These are phyloP conservation scores for Wickerhamiella azymoides DNA, from an alignment of 805 yeast species.

Conservation along the genomic window DNA sequence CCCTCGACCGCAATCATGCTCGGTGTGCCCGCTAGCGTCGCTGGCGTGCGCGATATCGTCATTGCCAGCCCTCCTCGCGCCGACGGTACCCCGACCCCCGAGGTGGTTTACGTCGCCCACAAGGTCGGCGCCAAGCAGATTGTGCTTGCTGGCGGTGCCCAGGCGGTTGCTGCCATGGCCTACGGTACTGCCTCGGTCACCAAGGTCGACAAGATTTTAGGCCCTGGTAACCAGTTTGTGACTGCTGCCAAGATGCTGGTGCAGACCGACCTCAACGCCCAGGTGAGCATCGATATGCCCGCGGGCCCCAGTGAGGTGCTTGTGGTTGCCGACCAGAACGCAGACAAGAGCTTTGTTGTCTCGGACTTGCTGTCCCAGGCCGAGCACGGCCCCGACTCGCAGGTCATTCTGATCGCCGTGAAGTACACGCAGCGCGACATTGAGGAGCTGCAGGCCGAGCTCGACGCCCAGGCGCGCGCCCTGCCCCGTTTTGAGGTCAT, in stretches of 20 bases:
- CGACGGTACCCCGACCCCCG: conserved; percentile 90
- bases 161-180: conserved; percentile 97
- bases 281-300: conserved; percentile 97
- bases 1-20: conserved; percentile 97
- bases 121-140: conserved; percentile 85
- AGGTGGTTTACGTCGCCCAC: conserved; percentile 93
- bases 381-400: conserved; percentile 97
- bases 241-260: conserved; percentile 98
- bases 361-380: conserved; percentile 93
- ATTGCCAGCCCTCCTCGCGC: conserved; percentile 92
- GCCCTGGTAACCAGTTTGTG: conserved; percentile 98
- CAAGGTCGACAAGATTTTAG: conserved; percentile 91
- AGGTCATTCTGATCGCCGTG: conserved; percentile 82
- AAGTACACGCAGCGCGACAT: conserved; percentile 47
- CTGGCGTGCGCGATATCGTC: conserved; percentile 85
- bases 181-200: conserved; percentile 90
- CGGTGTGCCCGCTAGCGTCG: conserved; percentile 97
- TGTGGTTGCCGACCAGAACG: conserved; percentile 73
- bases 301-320: conserved; percentile 98
- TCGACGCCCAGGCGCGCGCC: conserved; percentile 64
- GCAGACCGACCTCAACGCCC: conserved; percentile 86
- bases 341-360: conserved; percentile 96
- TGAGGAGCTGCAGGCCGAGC: conserved; percentile 62
- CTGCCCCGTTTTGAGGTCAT: conserved; percentile 91
- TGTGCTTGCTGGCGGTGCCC: conserved; percentile 97